Base-by-base conservation (phyloP, 495 filamentous ascomycete genomes). In the Parathielavia hyrcaniae region DNA sequence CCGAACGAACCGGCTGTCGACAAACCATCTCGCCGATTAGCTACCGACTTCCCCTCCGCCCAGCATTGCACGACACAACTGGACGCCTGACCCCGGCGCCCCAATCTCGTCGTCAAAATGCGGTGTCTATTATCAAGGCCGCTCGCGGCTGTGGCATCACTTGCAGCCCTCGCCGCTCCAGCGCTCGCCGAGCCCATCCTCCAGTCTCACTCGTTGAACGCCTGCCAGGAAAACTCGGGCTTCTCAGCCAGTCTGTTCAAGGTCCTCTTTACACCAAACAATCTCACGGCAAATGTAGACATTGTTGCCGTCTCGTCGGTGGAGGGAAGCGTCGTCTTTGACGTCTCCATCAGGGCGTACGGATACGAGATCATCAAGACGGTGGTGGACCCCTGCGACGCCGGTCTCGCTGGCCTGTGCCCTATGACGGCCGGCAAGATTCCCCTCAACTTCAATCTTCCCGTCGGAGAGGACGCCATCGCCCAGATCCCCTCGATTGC, bases 391-490 rank as follows among this genome's bases (percentile, higher is more conserved):
- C 93, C 91, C 17, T 98, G 93, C 80, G 70, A 80, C 2, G 71
- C 78, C 57, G 74, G 79, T 39, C 70, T 96, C 53, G 69, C 76
- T 59, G 91, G 91, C 61, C 81, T 98, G 68, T 98, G 93, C 74
- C 92, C 92, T 51, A 98, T 98, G 93, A 86, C 82, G 36, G 79
- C 91, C 9, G 91, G 90, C 62, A 83, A 86, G 61, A 87, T 97
- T 69, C 80, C 90, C 58, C 78, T 96, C 38, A 77, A 82, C 41
- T 86, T 88, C 60, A 87, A 88, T 60, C 71, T 91, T 20, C 66
- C 74, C n/a, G 72, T 96, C 30, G 73, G 76, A 11, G 60, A 69
- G 2, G 71, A 77, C 49, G 83, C 88, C 34, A 69, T 86, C 26
- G 65, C 73, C 1, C 68, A 79, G 41, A 86, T 97, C 69, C 92